Evolutionary conservation across 805 yeast genomes (phyloP).

Genomic region (Priceomyces carsonii): DNA sequence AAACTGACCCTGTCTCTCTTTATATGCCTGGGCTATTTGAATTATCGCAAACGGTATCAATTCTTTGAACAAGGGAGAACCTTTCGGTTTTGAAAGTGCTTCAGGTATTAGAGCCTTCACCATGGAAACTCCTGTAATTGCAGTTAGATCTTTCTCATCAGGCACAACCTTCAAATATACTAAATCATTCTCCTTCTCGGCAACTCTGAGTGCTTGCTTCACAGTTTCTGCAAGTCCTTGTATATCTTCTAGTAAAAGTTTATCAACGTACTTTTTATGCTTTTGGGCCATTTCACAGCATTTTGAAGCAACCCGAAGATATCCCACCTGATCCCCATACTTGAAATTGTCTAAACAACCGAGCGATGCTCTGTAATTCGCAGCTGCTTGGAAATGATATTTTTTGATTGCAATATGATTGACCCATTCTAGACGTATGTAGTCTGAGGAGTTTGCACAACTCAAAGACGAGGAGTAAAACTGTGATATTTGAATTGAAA

Average conservation of each 20-base stretch:
- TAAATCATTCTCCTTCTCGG: conserved; percentile 80
- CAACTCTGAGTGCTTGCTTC: conserved; percentile 44
- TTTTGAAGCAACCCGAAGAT: conserved; percentile 45
- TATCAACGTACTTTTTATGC: conserved; percentile 42
- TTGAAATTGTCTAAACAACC: conserved; percentile 47
- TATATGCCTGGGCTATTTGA: conserved; percentile 65
- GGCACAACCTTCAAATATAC: conserved; percentile 74
- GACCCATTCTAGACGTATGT: conserved; percentile 60
- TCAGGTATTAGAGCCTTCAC: conserved; percentile 43
- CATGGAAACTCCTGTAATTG: conserved; percentile 52
- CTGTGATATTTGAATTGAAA: conserved; percentile 63
- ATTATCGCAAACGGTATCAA: conserved; percentile 68
- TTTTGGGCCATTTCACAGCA: conserved; percentile 39
- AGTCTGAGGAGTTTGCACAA: conserved; percentile 43
- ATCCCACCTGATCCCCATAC: conserved; percentile 73
- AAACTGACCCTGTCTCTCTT: conserved; percentile 61
- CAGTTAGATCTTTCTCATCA: conserved; percentile 31
- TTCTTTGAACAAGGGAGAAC: conserved; percentile 47
- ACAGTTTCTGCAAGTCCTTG: conserved; percentile 50
- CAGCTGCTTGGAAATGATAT: conserved; percentile 69
- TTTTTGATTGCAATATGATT: conserved; percentile 59
- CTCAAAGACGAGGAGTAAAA: conserved; percentile 51
- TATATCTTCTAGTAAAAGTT: conserved; percentile 51
- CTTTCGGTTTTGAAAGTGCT: conserved; percentile 25
- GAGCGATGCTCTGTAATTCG: conserved; percentile 62